A percentile compares a stretch with the other conserved stretches of the same genome.
phyloP scores from a whole-genome alignment of 225 moss, liverwort and hornwort genomes.

The Sphagnum contortum region DNA sequence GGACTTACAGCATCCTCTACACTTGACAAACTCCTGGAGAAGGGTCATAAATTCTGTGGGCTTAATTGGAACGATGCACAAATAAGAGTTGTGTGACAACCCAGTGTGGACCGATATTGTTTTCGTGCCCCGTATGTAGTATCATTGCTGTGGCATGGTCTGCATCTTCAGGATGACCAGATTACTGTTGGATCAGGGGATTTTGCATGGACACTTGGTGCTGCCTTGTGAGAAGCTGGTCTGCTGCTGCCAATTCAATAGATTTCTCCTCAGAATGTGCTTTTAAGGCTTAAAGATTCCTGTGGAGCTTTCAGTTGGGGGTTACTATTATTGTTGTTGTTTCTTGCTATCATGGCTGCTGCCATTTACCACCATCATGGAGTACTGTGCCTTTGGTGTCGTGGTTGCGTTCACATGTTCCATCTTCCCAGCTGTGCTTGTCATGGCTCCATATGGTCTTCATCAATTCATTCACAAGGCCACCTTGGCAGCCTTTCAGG shows the following conservation, averaged over 20 bases:
- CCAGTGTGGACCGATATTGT: slow-evolving; percentile 94
- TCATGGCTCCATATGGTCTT: slow-evolving; percentile 36
- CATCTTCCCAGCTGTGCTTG: slow-evolving; percentile 19
- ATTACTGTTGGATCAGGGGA: slow-evolving; percentile 80
- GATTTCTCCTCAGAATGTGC: slow-evolving; percentile 19
- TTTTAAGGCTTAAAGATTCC: slow-evolving; percentile 22
- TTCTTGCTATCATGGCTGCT: slow-evolving; percentile 38
- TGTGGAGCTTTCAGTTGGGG: slow-evolving; percentile 17
- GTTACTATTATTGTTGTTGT: slow-evolving; percentile 35
- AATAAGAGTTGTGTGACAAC: slow-evolving; percentile 65
- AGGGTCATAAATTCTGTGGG: slow-evolving; percentile 82
- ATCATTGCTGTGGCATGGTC: slow-evolving; percentile 71
- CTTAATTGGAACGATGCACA: slow-evolving; percentile 75
- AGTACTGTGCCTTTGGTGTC: slow-evolving; percentile 38
- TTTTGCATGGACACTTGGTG: slow-evolving; percentile 97
- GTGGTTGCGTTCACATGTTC: slow-evolving; percentile 65
- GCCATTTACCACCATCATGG: slow-evolving; percentile 42
- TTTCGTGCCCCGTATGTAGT: slow-evolving; percentile 90
- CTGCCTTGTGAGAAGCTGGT: slow-evolving; percentile 93
- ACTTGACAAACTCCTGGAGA: slow-evolving; percentile 61
- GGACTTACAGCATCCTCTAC: slow-evolving; percentile 66
- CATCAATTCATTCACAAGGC: slow-evolving; percentile 27
- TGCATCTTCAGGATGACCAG: slow-evolving; percentile 83
- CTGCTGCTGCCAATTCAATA: slow-evolving; percentile 55
- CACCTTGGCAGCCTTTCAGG: slow-evolving; percentile 29